Evolutionary conservation across 2,329 filamentous ascomycete species (phyloP).

Genomic region (Arthrobotrys megalospora): DNA sequence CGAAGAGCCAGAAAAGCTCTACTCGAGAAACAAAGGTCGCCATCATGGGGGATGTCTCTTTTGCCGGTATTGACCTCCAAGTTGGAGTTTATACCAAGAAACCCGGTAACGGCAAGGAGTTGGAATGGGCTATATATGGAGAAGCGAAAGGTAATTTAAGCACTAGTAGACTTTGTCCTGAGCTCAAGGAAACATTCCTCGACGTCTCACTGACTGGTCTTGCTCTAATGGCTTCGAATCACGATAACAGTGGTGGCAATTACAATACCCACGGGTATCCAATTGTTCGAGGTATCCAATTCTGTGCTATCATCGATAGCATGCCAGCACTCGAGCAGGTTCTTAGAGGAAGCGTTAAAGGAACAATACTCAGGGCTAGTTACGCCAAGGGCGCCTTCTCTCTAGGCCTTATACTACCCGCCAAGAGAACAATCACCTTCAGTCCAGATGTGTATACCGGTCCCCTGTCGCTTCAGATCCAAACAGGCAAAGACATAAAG

Average conservation of each 20-base stretch:
- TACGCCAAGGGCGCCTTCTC: conserved; percentile 55
- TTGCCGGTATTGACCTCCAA: conserved; percentile 47
- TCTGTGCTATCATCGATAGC: conserved; percentile 60
- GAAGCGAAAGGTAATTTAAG: conserved; percentile 32
- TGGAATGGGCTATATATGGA: conserved; percentile 59
- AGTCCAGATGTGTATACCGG: conserved; percentile 46
- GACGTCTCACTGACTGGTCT: conserved; percentile 57
- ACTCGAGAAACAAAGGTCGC: conserved; percentile 57
- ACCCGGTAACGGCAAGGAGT: conserved; percentile 32
- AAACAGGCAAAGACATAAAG: conserved; percentile 43
- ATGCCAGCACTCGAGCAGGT: conserved; percentile 51
- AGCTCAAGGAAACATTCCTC: conserved; percentile 60
- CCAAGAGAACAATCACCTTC: conserved; percentile 41
- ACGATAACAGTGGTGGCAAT: conserved; percentile 34
- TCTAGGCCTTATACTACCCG: conserved; percentile 57
- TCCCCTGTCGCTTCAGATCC: conserved; percentile 57
- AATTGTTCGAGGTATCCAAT: conserved; percentile 60
- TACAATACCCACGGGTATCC: conserved; percentile 60
- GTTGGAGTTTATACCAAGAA: conserved; percentile 55
- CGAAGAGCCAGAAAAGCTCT: conserved; percentile 36
- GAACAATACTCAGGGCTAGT: conserved; percentile 48
- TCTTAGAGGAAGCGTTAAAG: conserved; percentile 49
- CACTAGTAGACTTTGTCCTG: conserved; percentile 23
- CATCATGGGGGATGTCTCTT: conserved; percentile 56
- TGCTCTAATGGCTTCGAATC: conserved; percentile 60